phyloP scores from a whole-genome alignment of 2,329 filamentous ascomycete species.

The Exophiala oligosperma region DNA sequence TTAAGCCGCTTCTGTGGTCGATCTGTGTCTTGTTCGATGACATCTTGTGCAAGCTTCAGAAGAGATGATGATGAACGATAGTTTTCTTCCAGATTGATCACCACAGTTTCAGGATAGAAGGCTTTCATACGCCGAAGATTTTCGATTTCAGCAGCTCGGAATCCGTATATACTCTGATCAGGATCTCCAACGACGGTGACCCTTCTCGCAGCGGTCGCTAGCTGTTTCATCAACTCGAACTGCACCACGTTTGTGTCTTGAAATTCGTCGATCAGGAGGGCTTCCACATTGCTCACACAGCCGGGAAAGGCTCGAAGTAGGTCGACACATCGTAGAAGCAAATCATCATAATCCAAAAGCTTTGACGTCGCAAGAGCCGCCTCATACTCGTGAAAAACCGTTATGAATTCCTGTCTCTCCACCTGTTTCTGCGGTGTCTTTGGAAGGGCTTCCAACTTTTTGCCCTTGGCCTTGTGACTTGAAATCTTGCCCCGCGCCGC shows the following conservation, averaged over 20 bases:
- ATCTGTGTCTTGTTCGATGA: constrained; percentile 86
- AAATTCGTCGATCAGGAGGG: constrained; percentile 94
- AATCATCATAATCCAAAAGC: constrained; percentile 89
- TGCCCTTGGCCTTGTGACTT: constrained; percentile 58
- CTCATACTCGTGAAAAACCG: constrained; percentile 74
- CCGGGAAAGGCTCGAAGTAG: constrained; percentile 70
- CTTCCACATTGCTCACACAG: constrained; percentile 86
- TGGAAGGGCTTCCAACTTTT: constrained; percentile 45
- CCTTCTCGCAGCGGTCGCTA: constrained; percentile 69
- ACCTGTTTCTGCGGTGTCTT: constrained; percentile 36
- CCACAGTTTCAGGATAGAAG: constrained; percentile 74
- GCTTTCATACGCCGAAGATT: constrained; percentile 78
- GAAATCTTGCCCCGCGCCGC: constrained; percentile 74
- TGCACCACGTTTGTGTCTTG: constrained; percentile 96
- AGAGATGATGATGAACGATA: constrained; percentile 90
- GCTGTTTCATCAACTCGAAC: constrained; percentile 88
- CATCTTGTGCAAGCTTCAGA: constrained; percentile 72
- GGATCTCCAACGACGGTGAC: constrained; percentile 96
- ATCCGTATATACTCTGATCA: constrained; percentile 97
- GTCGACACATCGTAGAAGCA: constrained; percentile 79
- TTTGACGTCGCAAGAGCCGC: constrained; percentile 72
- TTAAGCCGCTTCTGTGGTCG: constrained; percentile 78
- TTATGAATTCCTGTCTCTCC: constrained; percentile 66
- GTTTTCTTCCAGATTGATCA: constrained; percentile 87
- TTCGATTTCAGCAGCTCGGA: constrained; percentile 86